A percentile compares a stretch with the other conserved stretches of the same genome.
Evolutionary conservation across 192 early-diverging fungal genomes (phyloP).

Genomic region (Tieghemiomyces parasiticus): DNA sequence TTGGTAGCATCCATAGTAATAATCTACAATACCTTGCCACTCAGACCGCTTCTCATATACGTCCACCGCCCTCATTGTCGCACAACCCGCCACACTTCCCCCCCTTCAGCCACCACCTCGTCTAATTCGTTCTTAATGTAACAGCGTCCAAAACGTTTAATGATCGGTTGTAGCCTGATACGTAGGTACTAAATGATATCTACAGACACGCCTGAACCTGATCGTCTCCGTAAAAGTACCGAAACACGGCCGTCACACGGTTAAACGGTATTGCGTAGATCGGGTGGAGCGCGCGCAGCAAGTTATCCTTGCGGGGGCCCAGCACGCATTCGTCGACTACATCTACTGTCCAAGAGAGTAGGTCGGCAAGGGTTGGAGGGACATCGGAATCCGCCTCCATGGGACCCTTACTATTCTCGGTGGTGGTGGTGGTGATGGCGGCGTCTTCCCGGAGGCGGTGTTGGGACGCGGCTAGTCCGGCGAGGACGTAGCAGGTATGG

Average conservation of each 20-base stretch:
- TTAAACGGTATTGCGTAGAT: not conserved
- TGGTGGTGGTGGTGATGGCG: not conserved
- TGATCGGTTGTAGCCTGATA: too few relatives aligned
- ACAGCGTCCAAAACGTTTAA: too few relatives aligned
- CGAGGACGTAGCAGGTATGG: conserved; percentile 87
- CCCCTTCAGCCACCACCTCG: too few relatives aligned
- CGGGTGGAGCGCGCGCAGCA: not conserved
- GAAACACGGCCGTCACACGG: not conserved
- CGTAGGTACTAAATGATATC: too few relatives aligned
- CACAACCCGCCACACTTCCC: too few relatives aligned
- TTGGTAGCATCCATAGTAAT: too few relatives aligned
- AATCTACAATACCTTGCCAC: too few relatives aligned
- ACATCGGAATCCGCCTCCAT: not conserved
- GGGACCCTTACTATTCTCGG: not conserved
- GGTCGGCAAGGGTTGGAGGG: not conserved
- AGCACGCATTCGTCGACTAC: not conserved
- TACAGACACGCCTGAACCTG: too few relatives aligned
- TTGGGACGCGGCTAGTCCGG: conserved; percentile 74
- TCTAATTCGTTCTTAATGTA: too few relatives aligned
- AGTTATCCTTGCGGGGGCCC: not conserved
- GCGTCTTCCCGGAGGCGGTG: conserved; percentile 31
- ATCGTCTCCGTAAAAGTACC: conserved; percentile 6
- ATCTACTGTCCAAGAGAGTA: not conserved
- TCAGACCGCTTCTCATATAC: too few relatives aligned
- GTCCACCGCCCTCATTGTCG: too few relatives aligned